A percentile compares a stretch with the other conserved stretches of the same genome.
phyloP scores from a whole-genome alignment of 495 filamentous ascomycete species.

The Penicillium dipodomyicola region DNA sequence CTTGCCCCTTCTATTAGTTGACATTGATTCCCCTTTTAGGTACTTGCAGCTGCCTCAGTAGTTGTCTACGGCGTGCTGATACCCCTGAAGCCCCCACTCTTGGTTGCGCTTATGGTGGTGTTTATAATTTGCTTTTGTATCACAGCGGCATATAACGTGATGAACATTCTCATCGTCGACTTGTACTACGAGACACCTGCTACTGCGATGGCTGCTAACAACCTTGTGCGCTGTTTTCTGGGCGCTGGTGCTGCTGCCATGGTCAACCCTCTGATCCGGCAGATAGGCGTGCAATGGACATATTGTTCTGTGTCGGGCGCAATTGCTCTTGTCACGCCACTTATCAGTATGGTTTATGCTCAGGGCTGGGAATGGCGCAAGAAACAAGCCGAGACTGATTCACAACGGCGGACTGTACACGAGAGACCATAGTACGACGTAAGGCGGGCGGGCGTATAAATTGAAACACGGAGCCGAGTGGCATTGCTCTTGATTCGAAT shows the following conservation, averaged over 20 bases:
- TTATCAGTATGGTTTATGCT: slow-evolving; percentile 23
- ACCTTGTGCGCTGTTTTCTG: slow-evolving; percentile 63
- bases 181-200: slow-evolving; percentile 58
- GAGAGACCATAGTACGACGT: background rate
- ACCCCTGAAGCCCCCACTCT: slow-evolving; percentile 33
- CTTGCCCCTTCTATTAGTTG: background rate
- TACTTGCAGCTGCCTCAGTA: slow-evolving; percentile 19
- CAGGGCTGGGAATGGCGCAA: slow-evolving; percentile 18
- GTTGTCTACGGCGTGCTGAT: slow-evolving; percentile 18
- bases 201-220: slow-evolving; percentile 67
- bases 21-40: slow-evolving; percentile 9
- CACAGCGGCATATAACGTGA: slow-evolving; percentile 52
- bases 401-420: background rate
- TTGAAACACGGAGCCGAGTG: background rate
- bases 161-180: slow-evolving; percentile 53
- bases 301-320: slow-evolving; percentile 20
- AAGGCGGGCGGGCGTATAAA: background rate
- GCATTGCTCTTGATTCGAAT: background rate
- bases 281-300: slow-evolving; percentile 18
- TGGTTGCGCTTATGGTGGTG: slow-evolving; percentile 49
- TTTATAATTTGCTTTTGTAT: slow-evolving; percentile 54
- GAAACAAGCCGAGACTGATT: slow-evolving; percentile 1
- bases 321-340: slow-evolving; percentile 13
- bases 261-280: slow-evolving; percentile 56
- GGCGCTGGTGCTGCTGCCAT: slow-evolving; percentile 60